These are phyloP conservation scores for Noccaea caerulescens DNA, from an alignment of 345 rosid genomes.

Conservation along the genomic window DNA sequence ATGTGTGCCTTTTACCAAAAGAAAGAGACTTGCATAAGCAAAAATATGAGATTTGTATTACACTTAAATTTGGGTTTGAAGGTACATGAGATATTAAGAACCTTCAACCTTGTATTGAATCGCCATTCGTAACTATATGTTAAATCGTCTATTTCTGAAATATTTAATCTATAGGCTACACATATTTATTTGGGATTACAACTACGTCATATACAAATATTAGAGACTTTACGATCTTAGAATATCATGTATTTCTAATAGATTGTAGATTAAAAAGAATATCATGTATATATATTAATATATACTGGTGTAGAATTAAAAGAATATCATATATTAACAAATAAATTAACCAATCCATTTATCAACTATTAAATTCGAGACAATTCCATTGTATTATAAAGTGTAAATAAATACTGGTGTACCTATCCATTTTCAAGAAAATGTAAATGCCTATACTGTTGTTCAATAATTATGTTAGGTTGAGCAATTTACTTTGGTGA, in stretches of 20 bases:
- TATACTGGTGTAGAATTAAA: background rate
- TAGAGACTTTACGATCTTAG: no score
- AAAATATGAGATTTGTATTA: background rate
- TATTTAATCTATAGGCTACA: background rate
- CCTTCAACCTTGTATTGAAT: background rate
- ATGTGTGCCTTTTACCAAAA: constrained; percentile 13
- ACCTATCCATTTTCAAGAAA: background rate
- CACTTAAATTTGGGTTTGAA: constrained; percentile 6
- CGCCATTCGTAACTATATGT: background rate
- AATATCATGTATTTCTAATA: no score
- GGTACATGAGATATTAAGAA: background rate
- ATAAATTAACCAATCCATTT: background rate
- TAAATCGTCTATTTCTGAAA: background rate
- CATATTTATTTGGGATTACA: background rate
- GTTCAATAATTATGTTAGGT: background rate
- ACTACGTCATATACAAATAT: background rate
- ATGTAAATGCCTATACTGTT: background rate
- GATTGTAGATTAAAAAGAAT: no score
- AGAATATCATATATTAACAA: background rate
- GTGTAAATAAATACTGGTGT: background rate
- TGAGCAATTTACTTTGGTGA: constrained; percentile 14
- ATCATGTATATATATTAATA: no score
- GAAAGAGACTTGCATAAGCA: constrained; percentile 7
- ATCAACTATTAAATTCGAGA: background rate
- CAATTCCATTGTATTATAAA: background rate